phyloP scores from a whole-genome alignment of 2,329 filamentous ascomycete genomes.

The Chalara sp. region DNA sequence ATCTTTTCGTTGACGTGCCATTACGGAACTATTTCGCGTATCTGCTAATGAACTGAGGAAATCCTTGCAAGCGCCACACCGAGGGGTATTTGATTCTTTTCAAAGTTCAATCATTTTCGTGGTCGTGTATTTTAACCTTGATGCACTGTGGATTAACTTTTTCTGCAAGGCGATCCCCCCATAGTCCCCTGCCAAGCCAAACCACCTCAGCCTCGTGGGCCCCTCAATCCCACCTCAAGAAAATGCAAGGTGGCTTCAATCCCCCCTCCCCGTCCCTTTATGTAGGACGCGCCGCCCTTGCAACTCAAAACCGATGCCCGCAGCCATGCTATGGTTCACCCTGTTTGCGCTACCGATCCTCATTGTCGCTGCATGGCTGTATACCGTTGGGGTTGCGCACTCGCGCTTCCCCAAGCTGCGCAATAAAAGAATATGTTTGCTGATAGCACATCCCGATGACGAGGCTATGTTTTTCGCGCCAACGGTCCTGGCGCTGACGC shows the following conservation, averaged over 20 bases:
- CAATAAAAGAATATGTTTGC: constrained; percentile 81
- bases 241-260: constrained; percentile 8
- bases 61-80: too few species aligned
- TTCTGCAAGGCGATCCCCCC: too few species aligned
- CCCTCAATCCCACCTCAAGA: not conserved
- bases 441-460: constrained; percentile 96
- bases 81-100: too few species aligned
- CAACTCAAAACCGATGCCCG: not conserved
- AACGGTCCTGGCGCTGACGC: constrained; percentile 75
- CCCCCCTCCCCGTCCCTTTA: not conserved
- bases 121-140: too few species aligned
- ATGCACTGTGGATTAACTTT: too few species aligned
- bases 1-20: constrained; percentile 43
- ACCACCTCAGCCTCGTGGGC: not conserved
- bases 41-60: too few species aligned
- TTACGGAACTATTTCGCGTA: constrained; percentile 5
- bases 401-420: constrained; percentile 57
- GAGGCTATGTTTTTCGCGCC: constrained; percentile 99
- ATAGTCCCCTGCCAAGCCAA: too few species aligned
- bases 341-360: constrained; percentile 30
- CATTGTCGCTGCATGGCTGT: constrained; percentile 30
- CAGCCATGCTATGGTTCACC: constrained; percentile 23
- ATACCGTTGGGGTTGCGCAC: constrained; percentile 29
- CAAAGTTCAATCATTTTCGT: too few species aligned
- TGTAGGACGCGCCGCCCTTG: not conserved